Evolutionary conservation across 306 rosid species (phyloP).

Genomic region (Cicer bijugum): DNA sequence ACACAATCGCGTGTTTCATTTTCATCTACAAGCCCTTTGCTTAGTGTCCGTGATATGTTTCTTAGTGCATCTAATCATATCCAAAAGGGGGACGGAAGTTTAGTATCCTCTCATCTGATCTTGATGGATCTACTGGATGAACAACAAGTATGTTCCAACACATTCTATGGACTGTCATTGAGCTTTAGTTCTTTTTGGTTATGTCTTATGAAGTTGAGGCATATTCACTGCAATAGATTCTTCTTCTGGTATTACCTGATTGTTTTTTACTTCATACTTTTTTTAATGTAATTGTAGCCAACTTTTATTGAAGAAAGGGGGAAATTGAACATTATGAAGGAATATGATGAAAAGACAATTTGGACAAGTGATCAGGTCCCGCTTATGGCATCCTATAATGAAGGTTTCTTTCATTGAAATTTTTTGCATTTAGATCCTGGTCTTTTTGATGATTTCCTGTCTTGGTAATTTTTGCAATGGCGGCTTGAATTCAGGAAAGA

Average conservation of each 20-base stretch:
- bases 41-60: constrained; percentile 54
- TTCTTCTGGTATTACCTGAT: constrained; percentile 20
- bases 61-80: constrained; percentile 55
- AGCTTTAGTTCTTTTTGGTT: constrained; percentile 27
- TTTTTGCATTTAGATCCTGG: constrained; percentile 39
- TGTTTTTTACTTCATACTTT: constrained; percentile 16
- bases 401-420: constrained; percentile 59
- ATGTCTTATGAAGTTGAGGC: constrained; percentile 27
- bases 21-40: constrained; percentile 71
- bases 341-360: constrained; percentile 91
- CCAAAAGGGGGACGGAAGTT: constrained; percentile 65
- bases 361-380: constrained; percentile 95
- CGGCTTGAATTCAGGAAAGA: constrained; percentile 72
- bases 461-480: constrained; percentile 38
- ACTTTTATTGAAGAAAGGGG: constrained; percentile 89
- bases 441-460: constrained; percentile 38
- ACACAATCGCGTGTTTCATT: constrained; percentile 53
- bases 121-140: constrained; percentile 84
- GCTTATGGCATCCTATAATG: constrained; percentile 90
- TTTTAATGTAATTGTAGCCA: constrained; percentile 50
- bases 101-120: constrained; percentile 75
- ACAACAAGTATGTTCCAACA: constrained; percentile 60
- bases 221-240: constrained; percentile 32
- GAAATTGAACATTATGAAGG: constrained; percentile 82
- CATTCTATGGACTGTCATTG: constrained; percentile 37